Evolutionary conservation across 2,329 filamentous ascomycete species (phyloP).

Genomic region (Curvularia eragrostidis): DNA sequence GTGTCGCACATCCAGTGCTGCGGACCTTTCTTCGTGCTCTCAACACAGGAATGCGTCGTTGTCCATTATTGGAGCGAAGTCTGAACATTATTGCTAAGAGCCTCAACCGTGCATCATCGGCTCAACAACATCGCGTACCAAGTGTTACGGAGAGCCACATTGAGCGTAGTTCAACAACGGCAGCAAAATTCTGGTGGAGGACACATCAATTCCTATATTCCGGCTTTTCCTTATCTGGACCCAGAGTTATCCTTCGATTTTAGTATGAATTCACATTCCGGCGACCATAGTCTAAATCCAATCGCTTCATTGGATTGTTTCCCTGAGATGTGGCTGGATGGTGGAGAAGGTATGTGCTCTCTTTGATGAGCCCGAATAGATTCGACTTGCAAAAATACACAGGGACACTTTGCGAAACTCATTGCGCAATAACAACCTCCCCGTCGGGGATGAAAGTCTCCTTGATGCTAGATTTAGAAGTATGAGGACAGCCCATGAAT

Average conservation of each 20-base stretch:
- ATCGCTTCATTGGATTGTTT: conserved; percentile 15
- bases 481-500: neutral
- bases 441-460: neutral
- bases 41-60: conserved; percentile 28
- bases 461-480: neutral
- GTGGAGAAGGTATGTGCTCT: neutral
- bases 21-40: conserved; percentile 40
- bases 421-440: neutral
- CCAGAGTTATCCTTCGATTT: conserved; percentile 1
- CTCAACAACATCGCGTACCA: neutral
- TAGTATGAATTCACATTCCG: conserved; percentile 1
- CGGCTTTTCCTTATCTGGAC: conserved; percentile 17
- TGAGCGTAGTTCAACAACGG: neutral
- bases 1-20: conserved; percentile 26
- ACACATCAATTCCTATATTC: conserved; percentile 11
- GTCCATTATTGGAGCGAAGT: conserved; percentile 39
- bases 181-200: neutral
- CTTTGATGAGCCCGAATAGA: neutral
- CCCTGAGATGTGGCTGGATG: conserved; percentile 14
- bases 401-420: neutral
- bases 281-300: neutral
- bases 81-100: conserved; percentile 40
- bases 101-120: neutral
- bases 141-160: neutral
- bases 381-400: neutral